A percentile compares a stretch with the other conserved stretches of the same genome.
These are phyloP conservation scores for Usnea hakonensis DNA, from an alignment of 495 filamentous ascomycete species.

Conservation along the genomic window DNA sequence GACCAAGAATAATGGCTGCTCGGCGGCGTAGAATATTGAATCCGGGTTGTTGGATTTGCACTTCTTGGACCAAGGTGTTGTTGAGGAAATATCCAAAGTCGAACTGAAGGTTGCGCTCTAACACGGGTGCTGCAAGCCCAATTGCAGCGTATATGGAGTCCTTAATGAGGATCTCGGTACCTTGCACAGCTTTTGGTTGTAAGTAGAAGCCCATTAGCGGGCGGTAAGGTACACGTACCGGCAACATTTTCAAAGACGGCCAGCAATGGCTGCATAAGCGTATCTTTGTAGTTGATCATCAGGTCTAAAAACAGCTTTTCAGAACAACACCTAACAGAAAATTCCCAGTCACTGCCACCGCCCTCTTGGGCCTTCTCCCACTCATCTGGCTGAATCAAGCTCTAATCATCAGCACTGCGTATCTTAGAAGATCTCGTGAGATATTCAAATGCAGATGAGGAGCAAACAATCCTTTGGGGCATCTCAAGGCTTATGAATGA, in stretches of 20 bases:
- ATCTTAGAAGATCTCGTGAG: neutral
- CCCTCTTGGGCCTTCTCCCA: constrained; percentile 84
- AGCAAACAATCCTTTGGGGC: neutral
- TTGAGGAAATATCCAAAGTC: constrained; percentile 77
- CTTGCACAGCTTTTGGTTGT: constrained; percentile 38
- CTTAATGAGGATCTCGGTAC: constrained; percentile 69
- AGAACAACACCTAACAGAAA: constrained; percentile 78
- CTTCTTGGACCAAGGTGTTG: constrained; percentile 66
- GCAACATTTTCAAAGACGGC: constrained; percentile 69
- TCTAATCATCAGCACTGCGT: neutral
- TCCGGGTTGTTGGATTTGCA: constrained; percentile 63
- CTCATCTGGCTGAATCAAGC: constrained; percentile 52
- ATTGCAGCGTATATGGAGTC: constrained; percentile 92
- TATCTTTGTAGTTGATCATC: constrained; percentile 72
- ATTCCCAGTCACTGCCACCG: constrained; percentile 73
- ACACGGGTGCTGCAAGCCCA: constrained; percentile 71
- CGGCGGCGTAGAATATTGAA: constrained; percentile 84
- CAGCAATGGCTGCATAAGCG: constrained; percentile 67
- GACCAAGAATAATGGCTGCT: constrained; percentile 76
- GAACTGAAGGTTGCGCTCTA: constrained; percentile 51
- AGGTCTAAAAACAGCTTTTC: constrained; percentile 93
- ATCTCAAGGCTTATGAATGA: neutral
- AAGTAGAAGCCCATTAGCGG: neutral
- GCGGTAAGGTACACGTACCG: constrained; percentile 37
- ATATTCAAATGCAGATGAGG: neutral